Percentiles rank a stretch among this genome's conserved stretches.
Conservation (phyloP, 768 basidiomycete species). For the Boletus bicolor region DNA sequence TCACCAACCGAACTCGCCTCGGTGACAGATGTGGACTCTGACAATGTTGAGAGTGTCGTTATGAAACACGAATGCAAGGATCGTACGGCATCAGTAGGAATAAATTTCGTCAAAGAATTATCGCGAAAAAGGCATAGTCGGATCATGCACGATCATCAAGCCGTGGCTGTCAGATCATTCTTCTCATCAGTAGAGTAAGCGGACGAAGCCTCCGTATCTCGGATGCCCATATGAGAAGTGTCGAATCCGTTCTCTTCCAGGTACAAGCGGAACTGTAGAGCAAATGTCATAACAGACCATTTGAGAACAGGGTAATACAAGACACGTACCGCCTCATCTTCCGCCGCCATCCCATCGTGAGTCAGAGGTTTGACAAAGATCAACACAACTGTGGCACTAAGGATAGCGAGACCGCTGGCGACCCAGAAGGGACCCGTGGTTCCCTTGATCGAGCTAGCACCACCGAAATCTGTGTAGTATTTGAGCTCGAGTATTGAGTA, state of each 20-base stretch:
- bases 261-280: slow-evolving; percentile 74
- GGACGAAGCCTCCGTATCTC: slow-evolving; percentile 24
- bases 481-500: background rate
- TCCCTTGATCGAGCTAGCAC: slow-evolving; percentile 45
- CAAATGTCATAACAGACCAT: background rate
- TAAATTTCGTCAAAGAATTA: background rate
- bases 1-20: no score
- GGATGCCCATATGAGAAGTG: slow-evolving; percentile 65
- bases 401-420: slow-evolving; percentile 77
- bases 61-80: background rate
- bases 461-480: slow-evolving; percentile 54
- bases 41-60: no score
- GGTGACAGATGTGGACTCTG: no score
- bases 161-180: slow-evolving; percentile 2
- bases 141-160: slow-evolving; percentile 8
- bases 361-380: slow-evolving; percentile 72
- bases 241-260: slow-evolving; percentile 79
- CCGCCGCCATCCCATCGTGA: slow-evolving; percentile 75
- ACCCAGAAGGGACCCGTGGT: slow-evolving; percentile 89
- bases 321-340: slow-evolving; percentile 59
- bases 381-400: slow-evolving; percentile 71
- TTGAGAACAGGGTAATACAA: background rate
- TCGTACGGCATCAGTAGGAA: background rate
- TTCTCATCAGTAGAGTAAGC: slow-evolving; percentile 21
- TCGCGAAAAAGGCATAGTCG: background rate